phyloP scores from a whole-genome alignment of 1,284 basidiomycete genomes.

The Naganishia sp. region DNA sequence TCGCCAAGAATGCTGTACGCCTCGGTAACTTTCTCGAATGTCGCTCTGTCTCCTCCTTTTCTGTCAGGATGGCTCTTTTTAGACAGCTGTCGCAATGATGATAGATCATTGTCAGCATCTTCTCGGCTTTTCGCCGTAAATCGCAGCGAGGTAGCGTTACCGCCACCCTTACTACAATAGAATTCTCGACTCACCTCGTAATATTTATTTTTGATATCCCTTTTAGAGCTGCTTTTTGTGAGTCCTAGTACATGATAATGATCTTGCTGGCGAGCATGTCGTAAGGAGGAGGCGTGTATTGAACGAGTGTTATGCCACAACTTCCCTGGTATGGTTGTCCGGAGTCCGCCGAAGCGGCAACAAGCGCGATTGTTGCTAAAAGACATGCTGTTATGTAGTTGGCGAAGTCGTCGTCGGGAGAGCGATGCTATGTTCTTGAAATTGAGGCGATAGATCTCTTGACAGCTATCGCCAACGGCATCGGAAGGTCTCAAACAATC shows the following conservation, averaged over 20 bases:
- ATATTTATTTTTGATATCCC: conserved; percentile 55
- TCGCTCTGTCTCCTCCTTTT: conserved; percentile 43
- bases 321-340: background rate
- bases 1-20: conserved; percentile 51
- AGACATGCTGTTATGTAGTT: background rate
- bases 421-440: background rate
- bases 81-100: conserved; percentile 44
- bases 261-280: conserved; percentile 25
- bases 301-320: background rate
- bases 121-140: background rate
- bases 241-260: conserved; percentile 52
- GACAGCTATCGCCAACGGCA: too few species aligned
- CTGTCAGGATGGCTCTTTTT: conserved; percentile 55
- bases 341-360: background rate
- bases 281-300: conserved; percentile 9
- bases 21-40: conserved; percentile 52
- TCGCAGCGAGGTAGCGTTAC: too few species aligned
- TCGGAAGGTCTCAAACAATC: too few species aligned
- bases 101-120: background rate
- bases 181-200: conserved; percentile 49
- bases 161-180: background rate
- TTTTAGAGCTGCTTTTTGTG: conserved; percentile 48
- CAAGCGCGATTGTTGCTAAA: background rate
- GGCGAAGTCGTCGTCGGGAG: too few species aligned
- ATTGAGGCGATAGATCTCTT: background rate